Conservation (phyloP, 2,329 filamentous ascomycete genomes). For the Dactylellina sp. region DNA sequence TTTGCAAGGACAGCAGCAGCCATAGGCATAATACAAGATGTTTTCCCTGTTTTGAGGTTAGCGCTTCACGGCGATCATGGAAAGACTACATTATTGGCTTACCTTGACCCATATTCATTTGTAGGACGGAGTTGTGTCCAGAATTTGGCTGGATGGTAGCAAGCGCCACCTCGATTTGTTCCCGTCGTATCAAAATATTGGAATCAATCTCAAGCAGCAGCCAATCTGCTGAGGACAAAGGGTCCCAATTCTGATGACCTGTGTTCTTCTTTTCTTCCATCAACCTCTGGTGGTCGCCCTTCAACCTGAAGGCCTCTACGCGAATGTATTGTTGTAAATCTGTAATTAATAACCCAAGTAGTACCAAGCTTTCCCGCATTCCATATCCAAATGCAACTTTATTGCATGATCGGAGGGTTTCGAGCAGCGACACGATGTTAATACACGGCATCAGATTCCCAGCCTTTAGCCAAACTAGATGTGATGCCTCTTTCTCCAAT, state of each 20-base stretch:
- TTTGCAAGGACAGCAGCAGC: constrained; percentile 67
- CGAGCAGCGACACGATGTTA: constrained; percentile 36
- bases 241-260: constrained; percentile 72
- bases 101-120: constrained; percentile 76
- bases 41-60: constrained; percentile 67
- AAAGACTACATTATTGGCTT: constrained; percentile 30
- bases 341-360: constrained; percentile 33
- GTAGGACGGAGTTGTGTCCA: constrained; percentile 71
- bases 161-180: constrained; percentile 73
- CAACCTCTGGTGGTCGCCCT: constrained; percentile 57
- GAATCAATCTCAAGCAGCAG: constrained; percentile 75
- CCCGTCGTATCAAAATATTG: constrained; percentile 71
- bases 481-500: constrained; percentile 4
- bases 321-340: constrained; percentile 38
- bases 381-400: constrained; percentile 24
- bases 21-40: constrained; percentile 71
- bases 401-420: constrained; percentile 34
- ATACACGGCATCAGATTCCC: constrained; percentile 37
- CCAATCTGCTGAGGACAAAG: constrained; percentile 69
- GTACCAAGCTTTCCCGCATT: constrained; percentile 39
- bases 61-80: no score
- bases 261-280: constrained; percentile 65
- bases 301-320: constrained; percentile 32
- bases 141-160: constrained; percentile 71
- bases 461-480: constrained; percentile 25